A percentile compares a stretch with the other conserved stretches of the same genome.
These are phyloP conservation scores for Trichophyton benhamiae DNA, from an alignment of 2,329 filamentous ascomycete genomes.

Conservation along the genomic window DNA sequence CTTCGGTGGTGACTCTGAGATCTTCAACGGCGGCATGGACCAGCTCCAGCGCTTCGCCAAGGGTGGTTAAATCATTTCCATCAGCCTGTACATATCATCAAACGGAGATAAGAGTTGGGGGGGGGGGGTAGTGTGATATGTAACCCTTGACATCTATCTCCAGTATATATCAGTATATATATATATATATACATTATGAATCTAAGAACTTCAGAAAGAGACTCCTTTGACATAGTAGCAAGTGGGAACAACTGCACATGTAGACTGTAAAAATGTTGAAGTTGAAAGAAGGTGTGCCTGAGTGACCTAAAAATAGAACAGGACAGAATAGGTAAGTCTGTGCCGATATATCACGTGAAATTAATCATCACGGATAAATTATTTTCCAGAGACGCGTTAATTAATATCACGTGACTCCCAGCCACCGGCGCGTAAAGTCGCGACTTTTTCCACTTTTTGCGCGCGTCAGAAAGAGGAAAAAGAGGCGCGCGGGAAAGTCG, in stretches of 20 bases:
- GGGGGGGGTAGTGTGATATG: not conserved
- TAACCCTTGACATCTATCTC: not conserved
- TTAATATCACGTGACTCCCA: not conserved
- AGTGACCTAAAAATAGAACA: no score
- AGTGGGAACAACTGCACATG: no score
- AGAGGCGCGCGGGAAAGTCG: not conserved
- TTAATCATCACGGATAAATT: not conserved
- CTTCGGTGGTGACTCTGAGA: conserved; percentile 43
- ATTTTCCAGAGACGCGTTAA: not conserved
- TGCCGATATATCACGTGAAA: not conserved
- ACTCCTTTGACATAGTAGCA: not conserved
- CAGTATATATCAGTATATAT: not conserved
- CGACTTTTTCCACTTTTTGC: not conserved
- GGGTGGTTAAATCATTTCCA: conserved; percentile 1
- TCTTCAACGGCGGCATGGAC: conserved; percentile 37
- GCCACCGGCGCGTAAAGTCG: not conserved
- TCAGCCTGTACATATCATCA: not conserved
- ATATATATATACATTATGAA: not conserved
- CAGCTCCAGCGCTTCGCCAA: conserved; percentile 26
- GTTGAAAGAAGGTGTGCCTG: no score
- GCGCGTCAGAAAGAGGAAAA: not conserved
- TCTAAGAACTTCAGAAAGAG: not conserved
- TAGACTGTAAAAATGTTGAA: no score
- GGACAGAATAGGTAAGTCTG: no score
- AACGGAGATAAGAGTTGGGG: not conserved